Base-by-base conservation (phyloP, 1,284 basidiomycete genomes). In the Rhodotorula sp. region DNA sequence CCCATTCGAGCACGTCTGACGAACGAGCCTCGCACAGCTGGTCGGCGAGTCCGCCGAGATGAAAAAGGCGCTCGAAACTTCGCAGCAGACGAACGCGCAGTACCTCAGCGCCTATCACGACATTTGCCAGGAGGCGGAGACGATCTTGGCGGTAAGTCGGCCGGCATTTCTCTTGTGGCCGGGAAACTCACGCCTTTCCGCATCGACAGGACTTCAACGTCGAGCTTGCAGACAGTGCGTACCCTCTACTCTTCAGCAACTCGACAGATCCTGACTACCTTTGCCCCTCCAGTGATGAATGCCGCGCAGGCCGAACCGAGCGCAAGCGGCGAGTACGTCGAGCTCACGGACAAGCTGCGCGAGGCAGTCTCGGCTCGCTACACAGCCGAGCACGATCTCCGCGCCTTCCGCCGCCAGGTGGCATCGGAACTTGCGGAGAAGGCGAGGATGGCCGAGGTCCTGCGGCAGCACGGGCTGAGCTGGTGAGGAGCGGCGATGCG, bases 301-400 rank as follows among this genome's bases (percentile, higher is more conserved):
- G 66, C 70, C 12, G 70, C 66, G 1, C 70, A 72, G 52, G 70
- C 66, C 45, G 66, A 68, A 17, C 70, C 70, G 3, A 14, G n/a
- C 14, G 64, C 66, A 3, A 63, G 64, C 14, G 70, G 63, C 45
- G 70, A 72, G 34, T 72, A 68, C 55, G 42, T 68, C 66, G 70
- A 68, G 27, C 53, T 72, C 27, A 63, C 64, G 16, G 25, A 41
- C 45, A 55, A 63, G 41, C 55, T 72, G 4, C 42, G 53, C 7
- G 53, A 48, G 7, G 63, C 66, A 0, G 59, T 62, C 7, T 41
- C 61, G 19, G 61, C 58, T 7, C 70, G 63, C 4, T 68, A 59
- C 60, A 44, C 49, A 3, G 66, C 67, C 54, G 70, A 72, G 60
- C 59, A 58, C n/a, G 63, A 72, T 14, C 57, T 72, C 34, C 63